Conservation (phyloP, 2,329 filamentous ascomycete species). For the Zymoseptoria passerinii region DNA sequence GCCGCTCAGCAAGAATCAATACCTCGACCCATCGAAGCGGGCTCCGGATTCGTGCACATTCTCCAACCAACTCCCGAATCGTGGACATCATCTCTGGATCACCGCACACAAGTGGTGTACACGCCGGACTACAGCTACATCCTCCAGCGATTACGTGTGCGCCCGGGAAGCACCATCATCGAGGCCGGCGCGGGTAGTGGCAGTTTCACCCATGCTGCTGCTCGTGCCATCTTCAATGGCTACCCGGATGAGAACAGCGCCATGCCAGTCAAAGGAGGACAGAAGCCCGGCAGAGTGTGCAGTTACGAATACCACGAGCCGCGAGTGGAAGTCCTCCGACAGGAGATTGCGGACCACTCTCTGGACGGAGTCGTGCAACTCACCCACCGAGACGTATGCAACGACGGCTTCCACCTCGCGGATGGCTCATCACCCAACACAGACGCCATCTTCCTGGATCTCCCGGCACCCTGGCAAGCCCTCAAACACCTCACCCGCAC, state of each 20-base stretch:
- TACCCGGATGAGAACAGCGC: constrained; percentile 40
- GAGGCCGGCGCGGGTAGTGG: constrained; percentile 77
- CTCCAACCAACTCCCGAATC: constrained; percentile 72
- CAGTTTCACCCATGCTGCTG: constrained; percentile 74
- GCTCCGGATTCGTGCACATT: constrained; percentile 66
- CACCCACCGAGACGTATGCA: constrained; percentile 72
- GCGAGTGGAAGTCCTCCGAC: constrained; percentile 58
- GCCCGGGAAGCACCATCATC: constrained; percentile 65
- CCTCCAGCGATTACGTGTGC: constrained; percentile 63
- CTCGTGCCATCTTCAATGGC: constrained; percentile 66
- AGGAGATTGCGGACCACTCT: constrained; percentile 61
- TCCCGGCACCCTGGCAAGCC: constrained; percentile 74
- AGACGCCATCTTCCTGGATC: constrained; percentile 67
- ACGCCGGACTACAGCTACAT: constrained; percentile 83
- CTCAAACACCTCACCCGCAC: constrained; percentile 62
- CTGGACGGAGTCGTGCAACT: constrained; percentile 60
- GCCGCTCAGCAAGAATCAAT: constrained; percentile 25
- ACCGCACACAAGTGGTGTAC: constrained; percentile 79
- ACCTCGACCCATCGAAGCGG: constrained; percentile 42
- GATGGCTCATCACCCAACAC: constrained; percentile 44
- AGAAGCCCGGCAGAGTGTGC: constrained; percentile 57
- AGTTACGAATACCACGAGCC: constrained; percentile 76
- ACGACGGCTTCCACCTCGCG: constrained; percentile 58
- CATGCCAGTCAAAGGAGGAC: constrained; percentile 18
- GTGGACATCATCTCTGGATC: constrained; percentile 72